These are phyloP conservation scores for Fraxinus latifolia DNA, from an alignment of 305 asterid genomes.

Conservation along the genomic window DNA sequence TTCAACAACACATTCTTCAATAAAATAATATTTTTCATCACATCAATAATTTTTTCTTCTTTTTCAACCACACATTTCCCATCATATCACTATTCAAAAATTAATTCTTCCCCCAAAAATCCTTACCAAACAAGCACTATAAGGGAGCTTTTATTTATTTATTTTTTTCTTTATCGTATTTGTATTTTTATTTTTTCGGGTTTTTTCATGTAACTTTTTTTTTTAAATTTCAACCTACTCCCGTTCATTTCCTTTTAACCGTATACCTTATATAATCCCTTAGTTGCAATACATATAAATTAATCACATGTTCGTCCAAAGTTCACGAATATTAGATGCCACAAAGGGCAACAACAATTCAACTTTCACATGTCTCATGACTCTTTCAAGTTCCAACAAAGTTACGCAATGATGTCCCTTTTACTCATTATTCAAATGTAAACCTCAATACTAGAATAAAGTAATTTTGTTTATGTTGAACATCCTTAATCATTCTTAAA, in stretches of 20 bases:
- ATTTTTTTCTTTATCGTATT: neutral
- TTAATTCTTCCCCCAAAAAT: too few relatives aligned
- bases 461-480: neutral
- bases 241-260: neutral
- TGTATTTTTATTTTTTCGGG: neutral
- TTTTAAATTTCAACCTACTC: neutral
- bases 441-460: neutral
- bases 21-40: too few relatives aligned
- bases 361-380: neutral
- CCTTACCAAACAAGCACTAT: too few relatives aligned
- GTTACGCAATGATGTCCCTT: neutral
- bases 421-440: neutral
- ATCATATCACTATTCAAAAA: too few relatives aligned
- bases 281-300: neutral
- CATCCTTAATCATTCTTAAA: slow-evolving; percentile 6
- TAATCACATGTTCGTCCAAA: neutral
- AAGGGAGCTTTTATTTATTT: neutral
- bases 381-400: neutral
- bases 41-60: too few relatives aligned
- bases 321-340: neutral
- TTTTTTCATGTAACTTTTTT: neutral
- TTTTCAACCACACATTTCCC: too few relatives aligned
- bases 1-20: too few relatives aligned
- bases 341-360: neutral
- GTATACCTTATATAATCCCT: neutral